Base-by-base conservation (phyloP, 768 basidiomycete species). In the Lyophyllum semitale region DNA sequence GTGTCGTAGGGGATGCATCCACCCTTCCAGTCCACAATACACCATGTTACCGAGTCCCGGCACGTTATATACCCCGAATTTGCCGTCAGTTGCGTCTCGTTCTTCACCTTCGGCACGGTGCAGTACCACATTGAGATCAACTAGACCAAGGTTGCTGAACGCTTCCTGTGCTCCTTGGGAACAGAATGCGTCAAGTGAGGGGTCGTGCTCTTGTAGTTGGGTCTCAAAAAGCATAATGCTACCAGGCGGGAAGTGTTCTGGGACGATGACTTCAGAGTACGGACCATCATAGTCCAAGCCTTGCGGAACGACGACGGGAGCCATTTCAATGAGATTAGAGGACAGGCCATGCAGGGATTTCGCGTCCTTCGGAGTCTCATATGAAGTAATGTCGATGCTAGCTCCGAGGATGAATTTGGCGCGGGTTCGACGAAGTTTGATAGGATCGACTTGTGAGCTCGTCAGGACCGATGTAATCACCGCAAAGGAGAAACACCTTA, bases 21-120 rank as follows among this genome's bases (percentile, higher is more conserved):
- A 99, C 1, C 97, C 97, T 65, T 98, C 93, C 48, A 98, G 70
- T 17, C 97, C 97, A 64, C 95, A 98, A 71, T 98, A 99, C 11
- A 83, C 85, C 69, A 95, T 75, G 55, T 82, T 81, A 0, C 90
- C 93, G 22, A 83, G 65, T 22, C 80, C 83, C 4, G 95, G 91
- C 30, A 99, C 73, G 44, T 88, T 81, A 70, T 98, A 98, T 1
- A 76, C 82, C 3, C 97, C 95, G 66, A 88, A 85, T 57, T 85
- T 81, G 1, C 92, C 92, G 3, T 71, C 76, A 1, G 93, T 96
- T 2, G 91, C 89, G 67, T 98, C 96, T 33, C 85, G 78, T 70
- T 99, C 97, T 73, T 99, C 97, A 0, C 85, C 87, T 50, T 98
- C 93, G 0, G 91, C 80, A 22, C 96, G 87, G 72, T 93, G 83